Conservation (phyloP, 108 stramenopile genomes). For the Cylindrotheca fusiformis region DNA sequence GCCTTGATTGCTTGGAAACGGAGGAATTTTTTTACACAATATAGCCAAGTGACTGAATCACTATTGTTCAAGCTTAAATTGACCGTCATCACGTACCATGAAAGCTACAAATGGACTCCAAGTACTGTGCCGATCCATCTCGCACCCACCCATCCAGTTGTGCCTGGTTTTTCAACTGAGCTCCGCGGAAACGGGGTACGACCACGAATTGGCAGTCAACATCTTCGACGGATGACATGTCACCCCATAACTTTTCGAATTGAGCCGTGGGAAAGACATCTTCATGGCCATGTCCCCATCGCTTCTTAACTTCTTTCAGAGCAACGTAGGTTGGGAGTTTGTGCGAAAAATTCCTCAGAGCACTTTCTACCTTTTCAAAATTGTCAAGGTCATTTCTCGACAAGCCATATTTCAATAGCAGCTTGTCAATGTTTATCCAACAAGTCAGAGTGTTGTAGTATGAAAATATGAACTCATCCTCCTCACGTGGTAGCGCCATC, state of each 20-base stretch:
- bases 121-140: slow-evolving; percentile 49
- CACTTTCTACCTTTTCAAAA: slow-evolving; percentile 30
- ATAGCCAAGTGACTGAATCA: too few relatives aligned
- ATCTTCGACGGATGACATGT: slow-evolving; percentile 48
- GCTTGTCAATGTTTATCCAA: slow-evolving; percentile 55
- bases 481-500: slow-evolving; percentile 46
- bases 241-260: slow-evolving; percentile 64
- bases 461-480: slow-evolving; percentile 57
- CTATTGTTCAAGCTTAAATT: too few relatives aligned
- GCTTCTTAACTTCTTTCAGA: slow-evolving; percentile 60
- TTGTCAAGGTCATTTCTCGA: slow-evolving; percentile 30
- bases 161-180: slow-evolving; percentile 53
- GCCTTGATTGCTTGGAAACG: too few relatives aligned
- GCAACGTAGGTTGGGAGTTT: slow-evolving; percentile 54
- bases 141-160: slow-evolving; percentile 63
- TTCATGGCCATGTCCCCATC: slow-evolving; percentile 63
- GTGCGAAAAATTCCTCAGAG: slow-evolving; percentile 39
- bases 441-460: slow-evolving; percentile 64
- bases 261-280: slow-evolving; percentile 58
- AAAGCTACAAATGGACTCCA: slow-evolving; percentile 25
- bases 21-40: too few relatives aligned
- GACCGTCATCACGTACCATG: too few relatives aligned
- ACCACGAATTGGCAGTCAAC: slow-evolving; percentile 53
- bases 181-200: slow-evolving; percentile 46
- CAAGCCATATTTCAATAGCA: slow-evolving; percentile 40